Evolutionary conservation across 768 basidiomycete species (phyloP).

Genomic region (Boletus vermiculosoides): DNA sequence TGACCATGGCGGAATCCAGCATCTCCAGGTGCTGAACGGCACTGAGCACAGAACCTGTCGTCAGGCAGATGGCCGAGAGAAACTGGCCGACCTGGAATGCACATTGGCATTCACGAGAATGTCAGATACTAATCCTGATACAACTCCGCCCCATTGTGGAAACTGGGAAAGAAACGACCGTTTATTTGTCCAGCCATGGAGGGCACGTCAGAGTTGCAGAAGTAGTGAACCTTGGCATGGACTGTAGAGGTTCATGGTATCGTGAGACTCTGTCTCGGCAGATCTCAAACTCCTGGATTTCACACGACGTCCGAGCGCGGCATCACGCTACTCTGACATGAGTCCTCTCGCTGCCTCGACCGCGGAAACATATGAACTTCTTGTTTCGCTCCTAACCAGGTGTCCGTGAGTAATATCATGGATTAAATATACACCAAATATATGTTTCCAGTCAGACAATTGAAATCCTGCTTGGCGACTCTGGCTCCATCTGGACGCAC

Average conservation of each 20-base stretch:
- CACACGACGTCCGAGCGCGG: background rate
- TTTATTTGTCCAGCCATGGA: background rate
- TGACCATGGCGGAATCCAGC: slow-evolving; percentile 9
- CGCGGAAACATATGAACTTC: slow-evolving; percentile 18
- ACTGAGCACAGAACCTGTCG: background rate
- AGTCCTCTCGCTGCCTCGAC: background rate
- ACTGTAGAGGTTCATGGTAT: background rate
- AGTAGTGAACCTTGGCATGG: background rate
- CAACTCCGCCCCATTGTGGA: background rate
- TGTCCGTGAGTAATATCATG: slow-evolving; percentile 25
- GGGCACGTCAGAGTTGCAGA: background rate
- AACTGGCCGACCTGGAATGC: slow-evolving; percentile 1
- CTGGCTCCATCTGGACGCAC: slow-evolving; percentile 44
- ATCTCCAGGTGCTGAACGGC: background rate
- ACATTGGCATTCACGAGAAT: slow-evolving; percentile 15
- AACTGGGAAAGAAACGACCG: background rate
- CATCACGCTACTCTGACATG: background rate
- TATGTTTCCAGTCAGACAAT: slow-evolving; percentile 38
- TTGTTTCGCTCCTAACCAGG: slow-evolving; percentile 23
- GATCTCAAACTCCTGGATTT: background rate
- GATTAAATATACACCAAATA: background rate
- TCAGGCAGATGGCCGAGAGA: background rate
- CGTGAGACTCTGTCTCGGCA: background rate
- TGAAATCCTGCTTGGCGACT: slow-evolving; percentile 66
- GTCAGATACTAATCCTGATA: background rate